phyloP scores from a whole-genome alignment of 345 rosid genomes.

The Carallia pectinifolia region DNA sequence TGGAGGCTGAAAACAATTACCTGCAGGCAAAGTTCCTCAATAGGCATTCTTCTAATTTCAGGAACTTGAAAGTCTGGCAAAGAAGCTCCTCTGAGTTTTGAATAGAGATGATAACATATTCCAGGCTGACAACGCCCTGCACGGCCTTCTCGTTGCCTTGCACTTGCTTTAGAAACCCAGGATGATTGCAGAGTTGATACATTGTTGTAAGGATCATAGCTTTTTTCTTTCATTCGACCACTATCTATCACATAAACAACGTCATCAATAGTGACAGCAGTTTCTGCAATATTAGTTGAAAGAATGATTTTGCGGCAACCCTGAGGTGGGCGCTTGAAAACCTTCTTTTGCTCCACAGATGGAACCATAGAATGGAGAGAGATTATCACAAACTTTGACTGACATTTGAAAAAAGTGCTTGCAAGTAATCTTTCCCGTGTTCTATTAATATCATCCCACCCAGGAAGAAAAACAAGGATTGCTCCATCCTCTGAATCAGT shows the following conservation, averaged over 20 bases:
- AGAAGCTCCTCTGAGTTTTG: conserved; percentile 74
- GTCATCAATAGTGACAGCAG: conserved; percentile 89
- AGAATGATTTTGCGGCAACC: conserved; percentile 92
- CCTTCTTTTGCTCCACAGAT: conserved; percentile 76
- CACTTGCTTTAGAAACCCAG: conserved; percentile 94
- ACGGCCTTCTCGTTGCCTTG: conserved; percentile 92
- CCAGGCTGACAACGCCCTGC: conserved; percentile 98
- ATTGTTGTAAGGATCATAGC: conserved; percentile 84
- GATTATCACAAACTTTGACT: conserved; percentile 60
- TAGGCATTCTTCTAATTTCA: conserved; percentile 89
- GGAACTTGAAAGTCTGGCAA: conserved; percentile 82
- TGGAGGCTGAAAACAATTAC: conserved; percentile 26
- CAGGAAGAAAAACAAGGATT: conserved; percentile 92
- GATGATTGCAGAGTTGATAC: conserved; percentile 91
- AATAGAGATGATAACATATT: conserved; percentile 84
- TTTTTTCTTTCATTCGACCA: conserved; percentile 95
- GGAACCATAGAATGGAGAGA: conserved; percentile 96
- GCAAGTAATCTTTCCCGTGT: conserved; percentile 57
- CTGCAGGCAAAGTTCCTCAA: conserved; percentile 95
- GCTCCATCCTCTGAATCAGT: conserved; percentile 72
- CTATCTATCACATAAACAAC: conserved; percentile 94
- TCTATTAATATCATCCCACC: conserved; percentile 93
- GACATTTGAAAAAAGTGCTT: conserved; percentile 51
- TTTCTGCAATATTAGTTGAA: conserved; percentile 92
- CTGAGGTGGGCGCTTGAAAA: conserved; percentile 59